phyloP scores from a whole-genome alignment of 805 yeast genomes.

The Kodamaea jinghongensis region DNA sequence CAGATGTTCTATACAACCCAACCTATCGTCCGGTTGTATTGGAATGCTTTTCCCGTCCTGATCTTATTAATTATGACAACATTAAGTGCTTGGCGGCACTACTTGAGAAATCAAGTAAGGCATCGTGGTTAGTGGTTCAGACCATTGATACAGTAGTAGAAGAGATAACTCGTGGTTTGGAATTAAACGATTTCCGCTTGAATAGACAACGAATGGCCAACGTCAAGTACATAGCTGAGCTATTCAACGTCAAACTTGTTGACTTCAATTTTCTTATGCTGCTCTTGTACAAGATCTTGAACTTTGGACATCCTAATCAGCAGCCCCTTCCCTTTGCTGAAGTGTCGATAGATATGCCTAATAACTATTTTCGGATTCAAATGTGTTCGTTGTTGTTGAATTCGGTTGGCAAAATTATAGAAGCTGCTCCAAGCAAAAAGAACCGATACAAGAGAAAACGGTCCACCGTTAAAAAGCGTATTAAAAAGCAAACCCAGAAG shows the following conservation, averaged over 20 bases:
- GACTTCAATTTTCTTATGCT: constrained; percentile 47
- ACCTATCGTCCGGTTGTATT: constrained; percentile 26
- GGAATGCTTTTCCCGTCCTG: constrained; percentile 56
- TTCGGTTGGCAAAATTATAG: constrained; percentile 12
- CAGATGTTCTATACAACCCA: neutral
- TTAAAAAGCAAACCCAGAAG: constrained; percentile 1
- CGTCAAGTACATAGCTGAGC: constrained; percentile 55
- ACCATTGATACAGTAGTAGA: constrained; percentile 67
- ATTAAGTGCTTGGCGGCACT: constrained; percentile 50
- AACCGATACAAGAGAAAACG: constrained; percentile 2
- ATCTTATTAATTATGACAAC: constrained; percentile 56
- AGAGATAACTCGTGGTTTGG: constrained; percentile 62
- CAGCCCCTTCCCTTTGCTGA: constrained; percentile 50
- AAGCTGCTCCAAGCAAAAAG: too few species aligned
- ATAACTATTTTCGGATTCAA: constrained; percentile 70
- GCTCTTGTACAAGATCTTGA: constrained; percentile 53
- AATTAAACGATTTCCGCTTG: constrained; percentile 54
- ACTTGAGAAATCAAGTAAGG: constrained; percentile 25
- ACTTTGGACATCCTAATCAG: constrained; percentile 62
- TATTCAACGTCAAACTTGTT: constrained; percentile 50
- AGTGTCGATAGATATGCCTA: constrained; percentile 55
- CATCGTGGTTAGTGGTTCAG: constrained; percentile 38
- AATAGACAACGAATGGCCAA: constrained; percentile 64
- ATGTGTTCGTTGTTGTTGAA: constrained; percentile 37
- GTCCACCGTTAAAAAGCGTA: constrained; percentile 2